Percentiles rank a stretch among this genome's conserved stretches.
Conservation (phyloP, 495 filamentous ascomycete genomes). For the Durotheca rogersii region DNA sequence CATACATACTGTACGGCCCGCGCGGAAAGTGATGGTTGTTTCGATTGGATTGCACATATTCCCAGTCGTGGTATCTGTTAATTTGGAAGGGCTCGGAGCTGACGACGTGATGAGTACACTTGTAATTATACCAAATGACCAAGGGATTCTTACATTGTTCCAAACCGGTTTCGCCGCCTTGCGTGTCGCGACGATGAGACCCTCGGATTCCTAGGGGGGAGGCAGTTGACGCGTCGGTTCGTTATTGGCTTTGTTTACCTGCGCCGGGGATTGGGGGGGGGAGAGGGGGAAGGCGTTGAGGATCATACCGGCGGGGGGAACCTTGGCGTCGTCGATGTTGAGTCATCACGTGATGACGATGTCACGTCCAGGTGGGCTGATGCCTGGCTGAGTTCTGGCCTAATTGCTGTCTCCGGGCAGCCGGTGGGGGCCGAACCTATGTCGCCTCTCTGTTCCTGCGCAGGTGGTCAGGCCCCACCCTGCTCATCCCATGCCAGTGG, state of each 20-base stretch:
- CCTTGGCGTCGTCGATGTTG: no score
- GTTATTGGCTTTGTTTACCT: constrained; percentile 25
- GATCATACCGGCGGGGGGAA: constrained; percentile 18
- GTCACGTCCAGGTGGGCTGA: no score
- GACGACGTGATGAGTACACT: constrained; percentile 39
- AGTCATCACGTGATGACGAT: constrained; percentile 30
- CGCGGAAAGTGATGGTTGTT: constrained; percentile 16
- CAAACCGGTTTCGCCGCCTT: constrained; percentile 9
- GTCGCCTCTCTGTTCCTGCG: no score
- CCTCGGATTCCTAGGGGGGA: not conserved
- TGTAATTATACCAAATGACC: constrained; percentile 41
- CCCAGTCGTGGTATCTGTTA: constrained; percentile 22
- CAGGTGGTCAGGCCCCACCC: no score
- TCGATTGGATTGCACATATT: constrained; percentile 37
- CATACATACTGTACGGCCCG: constrained; percentile 17
- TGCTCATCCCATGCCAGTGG: no score
- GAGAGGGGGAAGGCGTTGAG: constrained; percentile 22
- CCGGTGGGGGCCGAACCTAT: no score
- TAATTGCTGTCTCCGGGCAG: no score
- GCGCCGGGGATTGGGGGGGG: no score
- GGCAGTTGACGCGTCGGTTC: constrained; percentile 27
- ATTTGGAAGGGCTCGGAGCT: constrained; percentile 21
- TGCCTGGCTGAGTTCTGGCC: no score
- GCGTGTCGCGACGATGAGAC: not conserved
- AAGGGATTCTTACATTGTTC: constrained; percentile 22